phyloP scores from a whole-genome alignment of 305 asterid genomes.

The Fraxinus floribunda region DNA sequence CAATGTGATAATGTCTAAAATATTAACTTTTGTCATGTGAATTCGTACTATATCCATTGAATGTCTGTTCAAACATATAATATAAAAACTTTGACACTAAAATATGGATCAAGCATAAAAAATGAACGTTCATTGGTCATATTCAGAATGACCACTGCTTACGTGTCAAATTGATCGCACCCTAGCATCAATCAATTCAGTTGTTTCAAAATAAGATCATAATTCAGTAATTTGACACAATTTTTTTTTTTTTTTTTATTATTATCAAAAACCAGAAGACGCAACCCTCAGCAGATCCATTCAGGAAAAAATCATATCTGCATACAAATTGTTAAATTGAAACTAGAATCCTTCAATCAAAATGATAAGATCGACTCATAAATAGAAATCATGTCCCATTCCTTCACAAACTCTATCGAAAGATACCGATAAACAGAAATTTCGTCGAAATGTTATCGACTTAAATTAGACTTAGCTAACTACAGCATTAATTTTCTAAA shows the following conservation, averaged over 20 bases:
- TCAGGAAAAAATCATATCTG: background rate
- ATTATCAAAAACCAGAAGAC: background rate
- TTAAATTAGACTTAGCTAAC: background rate
- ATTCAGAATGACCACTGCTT: background rate
- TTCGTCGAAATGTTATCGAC: background rate
- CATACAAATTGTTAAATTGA: background rate
- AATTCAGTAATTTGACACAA: background rate
- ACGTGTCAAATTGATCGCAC: background rate
- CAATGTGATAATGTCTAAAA: background rate
- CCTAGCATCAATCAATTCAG: background rate
- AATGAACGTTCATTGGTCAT: background rate
- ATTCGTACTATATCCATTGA: background rate
- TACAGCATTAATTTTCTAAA: background rate
- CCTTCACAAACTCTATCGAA: slow-evolving; percentile 21
- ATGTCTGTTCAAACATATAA: background rate
- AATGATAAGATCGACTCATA: slow-evolving; percentile 4
- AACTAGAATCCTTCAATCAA: slow-evolving; percentile 3
- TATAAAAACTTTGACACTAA: background rate
- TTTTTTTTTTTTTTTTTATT: background rate
- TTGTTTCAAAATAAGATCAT: background rate
- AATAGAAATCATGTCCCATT: background rate
- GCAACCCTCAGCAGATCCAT: slow-evolving; percentile 42
- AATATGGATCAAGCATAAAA: background rate
- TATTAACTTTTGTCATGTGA: background rate
- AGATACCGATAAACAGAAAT: slow-evolving; percentile 2